Percentiles rank a stretch among this genome's conserved stretches.
Conservation (phyloP, 2,329 filamentous ascomycete species). For the Pseudocercospora fuligena region DNA sequence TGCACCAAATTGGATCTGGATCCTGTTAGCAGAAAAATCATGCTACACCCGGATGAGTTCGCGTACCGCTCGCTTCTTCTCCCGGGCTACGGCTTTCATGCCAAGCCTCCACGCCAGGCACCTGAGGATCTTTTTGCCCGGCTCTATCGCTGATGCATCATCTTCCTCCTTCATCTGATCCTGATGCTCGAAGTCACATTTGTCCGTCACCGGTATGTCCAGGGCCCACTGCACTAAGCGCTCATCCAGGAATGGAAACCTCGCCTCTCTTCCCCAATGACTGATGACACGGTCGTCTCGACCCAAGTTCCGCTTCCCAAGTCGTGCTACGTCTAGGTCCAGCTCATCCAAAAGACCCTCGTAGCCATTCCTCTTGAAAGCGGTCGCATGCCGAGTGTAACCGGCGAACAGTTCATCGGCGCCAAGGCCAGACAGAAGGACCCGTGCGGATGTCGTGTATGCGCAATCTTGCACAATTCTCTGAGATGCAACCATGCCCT, state of each 20-base stretch:
- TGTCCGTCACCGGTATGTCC: slow-evolving; percentile 73
- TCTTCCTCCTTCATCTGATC: slow-evolving; percentile 25
- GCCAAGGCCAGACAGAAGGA: slow-evolving; percentile 88
- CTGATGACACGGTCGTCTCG: slow-evolving; percentile 90
- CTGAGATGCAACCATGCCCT: slow-evolving; percentile 42
- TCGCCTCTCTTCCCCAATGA: slow-evolving; percentile 84
- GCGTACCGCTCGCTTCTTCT: slow-evolving; percentile 89
- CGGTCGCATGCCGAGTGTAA: slow-evolving; percentile 81
- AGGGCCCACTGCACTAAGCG: slow-evolving; percentile 82
- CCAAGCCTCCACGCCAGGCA: slow-evolving; percentile 76
- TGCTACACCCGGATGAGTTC: not conserved
- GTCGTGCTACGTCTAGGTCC: slow-evolving; percentile 78
- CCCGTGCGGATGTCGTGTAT: slow-evolving; percentile 75
- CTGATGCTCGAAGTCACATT: slow-evolving; percentile 74
- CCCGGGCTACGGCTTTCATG: slow-evolving; percentile 72
- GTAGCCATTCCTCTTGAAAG: slow-evolving; percentile 73
- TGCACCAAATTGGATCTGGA: slow-evolving; percentile 51
- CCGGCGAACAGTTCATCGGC: slow-evolving; percentile 97
- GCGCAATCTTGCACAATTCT: not conserved
- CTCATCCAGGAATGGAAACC: slow-evolving; percentile 92
- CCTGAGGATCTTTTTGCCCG: slow-evolving; percentile 80
- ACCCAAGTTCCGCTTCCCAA: slow-evolving; percentile 93
- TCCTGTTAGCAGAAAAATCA: not conserved
- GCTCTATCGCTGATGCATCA: slow-evolving; percentile 59
- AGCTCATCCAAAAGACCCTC: slow-evolving; percentile 78